Evolutionary conservation across 202 grass and related monocot species (phyloP).

Genomic region (Panicum hallii): DNA sequence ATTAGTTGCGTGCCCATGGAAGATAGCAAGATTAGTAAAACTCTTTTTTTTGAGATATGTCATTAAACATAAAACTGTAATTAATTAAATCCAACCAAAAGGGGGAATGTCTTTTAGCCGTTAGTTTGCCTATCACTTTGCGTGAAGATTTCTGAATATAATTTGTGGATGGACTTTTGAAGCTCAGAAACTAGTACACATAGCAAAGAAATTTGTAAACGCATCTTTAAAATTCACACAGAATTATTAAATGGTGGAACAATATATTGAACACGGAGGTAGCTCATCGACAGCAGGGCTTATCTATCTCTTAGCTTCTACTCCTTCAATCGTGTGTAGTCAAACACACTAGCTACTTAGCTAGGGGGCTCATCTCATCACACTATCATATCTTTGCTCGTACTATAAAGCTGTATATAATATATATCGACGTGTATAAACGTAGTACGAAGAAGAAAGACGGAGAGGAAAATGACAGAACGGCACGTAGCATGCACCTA

Average conservation of each 20-base stretch:
- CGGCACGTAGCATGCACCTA: background rate
- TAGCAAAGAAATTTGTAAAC: too few relatives aligned
- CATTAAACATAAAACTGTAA: background rate
- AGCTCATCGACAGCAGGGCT: background rate
- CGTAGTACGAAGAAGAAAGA: background rate
- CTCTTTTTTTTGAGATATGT: background rate
- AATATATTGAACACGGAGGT: background rate
- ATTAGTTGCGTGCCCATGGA: background rate
- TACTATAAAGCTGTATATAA: background rate
- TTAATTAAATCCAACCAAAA: background rate
- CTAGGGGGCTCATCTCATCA: background rate
- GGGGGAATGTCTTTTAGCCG: background rate
- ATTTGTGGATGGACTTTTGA: background rate
- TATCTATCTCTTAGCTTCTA: too few relatives aligned
- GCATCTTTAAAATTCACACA: background rate
- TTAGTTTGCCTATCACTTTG: background rate
- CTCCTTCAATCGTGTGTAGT: background rate
- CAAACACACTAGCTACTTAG: background rate
- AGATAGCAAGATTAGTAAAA: background rate
- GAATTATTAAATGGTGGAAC: background rate
- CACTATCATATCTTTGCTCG: background rate
- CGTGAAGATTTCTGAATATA: background rate
- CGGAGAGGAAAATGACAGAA: slow-evolving; percentile 4
- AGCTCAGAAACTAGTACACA: too few relatives aligned
- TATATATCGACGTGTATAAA: background rate